Evolutionary conservation across 768 basidiomycete species (phyloP), one percentile per base, ranked within the genome.

Genomic region (Fomitopsis serialis): DNA sequence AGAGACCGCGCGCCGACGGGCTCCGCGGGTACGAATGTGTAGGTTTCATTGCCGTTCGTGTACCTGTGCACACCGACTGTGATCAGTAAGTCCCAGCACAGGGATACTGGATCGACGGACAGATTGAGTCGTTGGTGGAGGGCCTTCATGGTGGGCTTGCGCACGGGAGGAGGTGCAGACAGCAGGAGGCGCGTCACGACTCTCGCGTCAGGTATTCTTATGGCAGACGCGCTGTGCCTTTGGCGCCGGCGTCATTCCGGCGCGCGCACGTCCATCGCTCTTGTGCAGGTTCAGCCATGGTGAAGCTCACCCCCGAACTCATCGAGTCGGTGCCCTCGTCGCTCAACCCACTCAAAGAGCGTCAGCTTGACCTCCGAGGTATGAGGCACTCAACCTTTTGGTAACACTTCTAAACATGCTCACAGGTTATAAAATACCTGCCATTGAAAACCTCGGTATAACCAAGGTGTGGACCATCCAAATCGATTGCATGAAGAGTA

Each of bases 361-460:
- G 93, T 50, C 88, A 95, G 72, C 81, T 96, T 43, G 93, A 96
- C 68, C 83, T 96, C 48, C 78, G 93, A 79, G 93, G 92, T 89
- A 64, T 54, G 78, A 60, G 19, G 19, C 23, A 22, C 50, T 24
- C 15, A 46, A 22, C 50, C 43, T 11, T 36, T 15, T 34, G 48
- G 34, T 32, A 25, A 52, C 66, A 69, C 59, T 50, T 48, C 47
- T 59, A 51, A 52, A 46, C 40, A 32, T 34, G 48, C 49, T 60
- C 63, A 61, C 69, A 94, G 92, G 92, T 54, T 88, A 89, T 74
- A 93, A 92, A 81, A 94, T 95, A 60, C 92, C 93, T 50, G 82
- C 89, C 52, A 96, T 96, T 67, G 93, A 96, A 85, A 96, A 96
- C 78, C 79, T 96, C 60, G 93, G 92, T 77, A 89, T 94, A 58